Conservation (phyloP, 2,329 filamentous ascomycete species). For the Scedosporium dehoogii region DNA sequence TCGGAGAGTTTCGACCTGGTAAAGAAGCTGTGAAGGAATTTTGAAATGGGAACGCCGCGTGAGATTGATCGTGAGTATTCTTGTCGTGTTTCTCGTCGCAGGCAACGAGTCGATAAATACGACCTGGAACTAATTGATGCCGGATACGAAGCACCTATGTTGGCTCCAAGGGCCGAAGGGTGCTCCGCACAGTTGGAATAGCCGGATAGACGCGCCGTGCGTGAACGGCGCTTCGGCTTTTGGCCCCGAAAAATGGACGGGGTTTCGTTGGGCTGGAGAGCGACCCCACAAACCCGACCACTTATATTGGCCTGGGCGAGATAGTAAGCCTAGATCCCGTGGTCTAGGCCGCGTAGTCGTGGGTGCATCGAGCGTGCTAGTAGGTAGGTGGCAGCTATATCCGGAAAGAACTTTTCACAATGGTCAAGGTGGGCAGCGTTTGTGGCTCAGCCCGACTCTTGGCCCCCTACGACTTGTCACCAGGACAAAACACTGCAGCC, state of each 20-base stretch:
- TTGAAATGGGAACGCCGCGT: background rate
- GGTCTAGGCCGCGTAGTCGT: too few species aligned
- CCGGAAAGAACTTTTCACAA: background rate
- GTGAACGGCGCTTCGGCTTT: too few species aligned
- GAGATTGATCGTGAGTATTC: background rate
- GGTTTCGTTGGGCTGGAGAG: too few species aligned
- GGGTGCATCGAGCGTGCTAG: too few species aligned
- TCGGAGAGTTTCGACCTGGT: background rate
- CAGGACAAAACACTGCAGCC: background rate
- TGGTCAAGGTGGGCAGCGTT: background rate
- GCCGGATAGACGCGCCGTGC: too few species aligned
- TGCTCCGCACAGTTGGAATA: too few species aligned
- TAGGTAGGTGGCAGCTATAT: background rate
- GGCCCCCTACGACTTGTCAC: background rate
- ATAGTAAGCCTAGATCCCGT: too few species aligned
- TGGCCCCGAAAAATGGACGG: too few species aligned
- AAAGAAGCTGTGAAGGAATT: background rate
- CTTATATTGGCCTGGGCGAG: too few species aligned
- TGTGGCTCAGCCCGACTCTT: background rate
- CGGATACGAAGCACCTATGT: background rate
- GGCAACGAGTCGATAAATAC: background rate
- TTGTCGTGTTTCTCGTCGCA: background rate
- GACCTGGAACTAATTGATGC: background rate
- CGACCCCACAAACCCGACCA: too few species aligned
- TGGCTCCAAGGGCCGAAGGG: too few species aligned